phyloP scores from a whole-genome alignment of 495 filamentous ascomycete genomes.

The Daldinia loculata region DNA sequence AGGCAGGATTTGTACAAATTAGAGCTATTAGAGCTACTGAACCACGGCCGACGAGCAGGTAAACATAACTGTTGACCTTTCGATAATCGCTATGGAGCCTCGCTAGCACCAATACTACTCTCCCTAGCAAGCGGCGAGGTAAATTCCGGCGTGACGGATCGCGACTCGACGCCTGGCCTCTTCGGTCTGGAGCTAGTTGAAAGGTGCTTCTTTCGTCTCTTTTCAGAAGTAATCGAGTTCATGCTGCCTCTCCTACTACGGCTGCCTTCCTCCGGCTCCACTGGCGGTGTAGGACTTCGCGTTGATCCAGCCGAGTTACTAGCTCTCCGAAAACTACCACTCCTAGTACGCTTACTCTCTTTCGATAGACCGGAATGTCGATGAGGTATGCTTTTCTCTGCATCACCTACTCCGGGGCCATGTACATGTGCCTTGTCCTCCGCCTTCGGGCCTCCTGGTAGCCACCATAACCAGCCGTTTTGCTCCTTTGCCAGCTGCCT shows the following conservation, averaged over 20 bases:
- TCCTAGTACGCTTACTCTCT: constrained; percentile 58
- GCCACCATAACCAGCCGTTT: constrained; percentile 86
- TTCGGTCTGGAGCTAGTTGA: constrained; percentile 46
- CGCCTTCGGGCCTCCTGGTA: constrained; percentile 58
- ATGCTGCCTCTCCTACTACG: constrained; percentile 56
- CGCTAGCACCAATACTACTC: constrained; percentile 51
- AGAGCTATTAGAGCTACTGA: neutral
- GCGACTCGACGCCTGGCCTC: constrained; percentile 53
- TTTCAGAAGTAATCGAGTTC: constrained; percentile 58
- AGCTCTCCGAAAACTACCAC: constrained; percentile 58
- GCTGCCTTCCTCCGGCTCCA: constrained; percentile 54
- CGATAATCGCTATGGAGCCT: constrained; percentile 10
- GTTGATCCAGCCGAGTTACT: constrained; percentile 57
- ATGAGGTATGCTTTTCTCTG: constrained; percentile 48
- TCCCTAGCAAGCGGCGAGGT: constrained; percentile 60
- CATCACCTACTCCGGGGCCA: constrained; percentile 32
- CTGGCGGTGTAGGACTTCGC: constrained; percentile 58
- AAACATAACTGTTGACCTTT: neutral
- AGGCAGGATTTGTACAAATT: neutral
- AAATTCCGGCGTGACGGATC: constrained; percentile 61
- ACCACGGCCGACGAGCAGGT: neutral
- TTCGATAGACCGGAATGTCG: constrained; percentile 51
- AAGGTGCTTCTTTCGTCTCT: constrained; percentile 57
- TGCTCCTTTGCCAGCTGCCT: constrained; percentile 70
- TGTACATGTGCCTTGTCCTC: constrained; percentile 48